phyloP scores from a whole-genome alignment of 2,329 filamentous ascomycete species.

The Sporothrix pseudoabietina region DNA sequence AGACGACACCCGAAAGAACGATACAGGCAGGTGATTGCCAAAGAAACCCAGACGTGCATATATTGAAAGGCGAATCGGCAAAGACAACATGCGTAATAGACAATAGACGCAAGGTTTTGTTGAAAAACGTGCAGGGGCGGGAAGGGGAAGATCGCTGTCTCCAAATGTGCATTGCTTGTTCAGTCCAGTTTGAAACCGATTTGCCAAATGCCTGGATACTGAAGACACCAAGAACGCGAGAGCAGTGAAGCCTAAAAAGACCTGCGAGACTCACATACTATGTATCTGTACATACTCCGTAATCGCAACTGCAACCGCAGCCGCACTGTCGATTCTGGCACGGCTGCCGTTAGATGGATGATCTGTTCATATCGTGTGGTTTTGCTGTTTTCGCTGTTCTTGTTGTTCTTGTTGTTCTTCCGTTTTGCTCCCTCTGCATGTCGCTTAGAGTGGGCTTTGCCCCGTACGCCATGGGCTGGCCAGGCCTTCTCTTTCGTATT shows the following conservation, averaged over 20 bases:
- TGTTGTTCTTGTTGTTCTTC: neutral
- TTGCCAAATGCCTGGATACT: slow-evolving; percentile 32
- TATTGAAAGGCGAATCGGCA: neutral
- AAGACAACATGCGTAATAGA: neutral
- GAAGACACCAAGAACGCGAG: slow-evolving; percentile 20
- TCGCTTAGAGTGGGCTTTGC: neutral
- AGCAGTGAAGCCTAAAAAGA: neutral
- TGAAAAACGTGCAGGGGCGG: slow-evolving; percentile 5
- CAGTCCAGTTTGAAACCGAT: slow-evolving; percentile 32
- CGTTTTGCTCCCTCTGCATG: slow-evolving; percentile 5
- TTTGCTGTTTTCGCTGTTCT: neutral
- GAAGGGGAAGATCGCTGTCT: slow-evolving; percentile 14
- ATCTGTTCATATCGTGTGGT: neutral
- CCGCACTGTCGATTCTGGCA: slow-evolving; percentile 6
- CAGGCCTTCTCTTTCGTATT: slow-evolving; percentile 22
- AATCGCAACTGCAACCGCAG: neutral
- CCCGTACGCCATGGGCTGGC: neutral
- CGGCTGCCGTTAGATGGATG: slow-evolving; percentile 14
- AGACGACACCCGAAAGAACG: neutral
- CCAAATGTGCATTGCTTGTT: slow-evolving; percentile 27
- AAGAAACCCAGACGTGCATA: neutral
- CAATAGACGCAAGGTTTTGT: neutral
- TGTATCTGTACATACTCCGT: neutral
- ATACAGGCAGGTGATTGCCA: neutral
- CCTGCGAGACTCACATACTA: slow-evolving; percentile 5